Evolutionary conservation across 768 basidiomycete genomes (phyloP), one percentile per base, ranked within the genome.

Genomic region (Auriscalpium orientale): DNA sequence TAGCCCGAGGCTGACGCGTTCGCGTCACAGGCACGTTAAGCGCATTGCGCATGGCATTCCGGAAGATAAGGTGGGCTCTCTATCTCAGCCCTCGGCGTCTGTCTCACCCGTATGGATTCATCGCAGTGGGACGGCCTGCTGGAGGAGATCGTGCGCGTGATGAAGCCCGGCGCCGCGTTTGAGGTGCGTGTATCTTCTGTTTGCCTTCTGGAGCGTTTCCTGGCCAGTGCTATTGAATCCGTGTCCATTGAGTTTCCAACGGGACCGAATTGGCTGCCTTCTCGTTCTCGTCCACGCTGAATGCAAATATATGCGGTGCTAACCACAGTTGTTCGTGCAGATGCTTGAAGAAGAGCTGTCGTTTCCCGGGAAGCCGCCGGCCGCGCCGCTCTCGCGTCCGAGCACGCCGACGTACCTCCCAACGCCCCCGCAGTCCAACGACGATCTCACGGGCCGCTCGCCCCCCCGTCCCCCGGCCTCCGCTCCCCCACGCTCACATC

Each of bases 271-370:
- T 28, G 28, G 28, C 28, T 28, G 28, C 28, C 28, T 28, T 28
- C 28, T 28, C 28, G 28, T 28, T 28, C 28, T 28, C 4, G 28
- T 28, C 7, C 28, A 28, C 28, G 28, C 28, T 28, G 28, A 28
- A 28, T 28, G 4, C 28, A 28, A 28, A 28, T 28, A 28, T 28
- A 2, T 28, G 28, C 28, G 28, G 2, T 28, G 28, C 28, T 28
- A 2, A 28, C 28, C 28, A 7, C 28, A 28, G 7, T 28, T 28
- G 28, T 28, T 28, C 28, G 28, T 28, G 28, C 28, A 86, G 84
- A 75, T 89, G 69, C 72, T 87, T 49, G 88, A 90, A 65, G 86
- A 88, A 67, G 86, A 90, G 58, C 66, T 90, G 3, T 83, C 79
- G 64, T 88, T 89, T 62, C 87, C 87, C 1, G 85, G 86, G 12